Conservation (phyloP, 2,329 filamentous ascomycete genomes). For the Colletotrichum spaethianum region DNA sequence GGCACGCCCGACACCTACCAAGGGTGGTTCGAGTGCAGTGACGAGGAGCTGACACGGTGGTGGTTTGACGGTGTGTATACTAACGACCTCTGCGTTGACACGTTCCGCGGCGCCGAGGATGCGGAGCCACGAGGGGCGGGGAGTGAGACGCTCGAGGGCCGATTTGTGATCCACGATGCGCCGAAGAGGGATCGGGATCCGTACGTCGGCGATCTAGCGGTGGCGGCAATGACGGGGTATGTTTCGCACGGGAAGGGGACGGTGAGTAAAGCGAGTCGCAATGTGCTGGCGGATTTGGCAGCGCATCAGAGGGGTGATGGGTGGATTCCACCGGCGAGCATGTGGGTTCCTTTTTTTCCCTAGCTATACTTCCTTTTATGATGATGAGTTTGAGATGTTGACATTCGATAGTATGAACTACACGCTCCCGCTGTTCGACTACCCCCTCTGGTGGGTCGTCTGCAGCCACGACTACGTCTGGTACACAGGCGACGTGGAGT, state of each 20-base stretch:
- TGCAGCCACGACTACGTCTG: conserved; percentile 63
- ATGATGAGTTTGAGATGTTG: background rate
- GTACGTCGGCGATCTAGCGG: conserved; percentile 66
- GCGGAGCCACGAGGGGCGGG: conserved; percentile 63
- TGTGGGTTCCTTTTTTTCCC: conserved; percentile 50
- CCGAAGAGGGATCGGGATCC: conserved; percentile 68
- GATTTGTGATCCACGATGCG: conserved; percentile 64
- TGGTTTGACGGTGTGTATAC: conserved; percentile 70
- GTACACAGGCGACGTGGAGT: conserved; percentile 63
- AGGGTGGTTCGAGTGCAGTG: conserved; percentile 68
- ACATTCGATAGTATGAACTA: conserved; percentile 56
- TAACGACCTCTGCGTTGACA: conserved; percentile 63
- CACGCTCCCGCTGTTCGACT: conserved; percentile 64
- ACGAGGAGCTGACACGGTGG: conserved; percentile 63
- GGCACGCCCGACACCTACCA: conserved; percentile 64
- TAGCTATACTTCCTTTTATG: background rate
- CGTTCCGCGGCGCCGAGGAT: conserved; percentile 59
- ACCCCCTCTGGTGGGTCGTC: conserved; percentile 67
- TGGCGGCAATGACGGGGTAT: conserved; percentile 63
- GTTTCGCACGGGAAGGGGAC: conserved; percentile 56
- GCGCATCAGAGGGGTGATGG: conserved; percentile 64
- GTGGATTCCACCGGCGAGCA: conserved; percentile 69
- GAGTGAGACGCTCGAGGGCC: conserved; percentile 59
- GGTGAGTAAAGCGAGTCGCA: conserved; percentile 55
- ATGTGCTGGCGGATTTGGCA: conserved; percentile 65